Base-by-base conservation (phyloP, 768 basidiomycete species). In the Mycena latifolia region DNA sequence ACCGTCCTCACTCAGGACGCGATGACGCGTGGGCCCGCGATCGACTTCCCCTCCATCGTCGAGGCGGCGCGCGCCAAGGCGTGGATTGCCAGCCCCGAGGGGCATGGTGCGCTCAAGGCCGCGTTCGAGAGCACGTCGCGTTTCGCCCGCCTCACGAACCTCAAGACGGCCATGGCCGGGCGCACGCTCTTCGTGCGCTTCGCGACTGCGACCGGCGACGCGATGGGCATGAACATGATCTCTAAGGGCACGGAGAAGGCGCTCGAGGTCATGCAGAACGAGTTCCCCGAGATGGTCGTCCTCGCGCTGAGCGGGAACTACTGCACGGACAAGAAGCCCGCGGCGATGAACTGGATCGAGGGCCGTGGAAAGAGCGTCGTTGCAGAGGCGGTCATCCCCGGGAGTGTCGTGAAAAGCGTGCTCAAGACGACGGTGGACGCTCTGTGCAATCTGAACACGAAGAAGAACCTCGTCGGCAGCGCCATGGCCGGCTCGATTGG, bases 211-310 rank as follows among this genome's bases (percentile, higher is more conserved):
- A 99, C 98, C 0, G 98, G 96, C 29, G 97, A 99, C 73, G 97
- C 98, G 45, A 99, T 99, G 97, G 98, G 98, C n/a, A 99, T 99
- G 98, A 99, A 99, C 84, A 99, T 99, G 98, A 98, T 99, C 75
- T 94, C 92, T 11, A 99, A 99, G 80, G 98, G 96, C 3, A 96
- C 95, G 14, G 98, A 99, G 82, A 93, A 93, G 79, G 96, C 96
- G 24, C 86, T 99, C 15, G 95, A 92, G 73, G 86, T 84, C 24
- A 85, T 95, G 86, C 84, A 86, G 71, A 82, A 84, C 55, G 78
- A 89, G 72, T 99, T 95, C 83, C 97, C 97, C 5, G 90, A 91
- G 65, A 98, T 98, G 96, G 78, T 89, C 61, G 89, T 95, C 45
- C 86, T 98, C 37, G 93, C 97, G 9, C 86, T 99, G 20, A 94